Base-by-base conservation (phyloP, 176 grass and related monocot species). In the Rhynchospora pubera region DNA sequence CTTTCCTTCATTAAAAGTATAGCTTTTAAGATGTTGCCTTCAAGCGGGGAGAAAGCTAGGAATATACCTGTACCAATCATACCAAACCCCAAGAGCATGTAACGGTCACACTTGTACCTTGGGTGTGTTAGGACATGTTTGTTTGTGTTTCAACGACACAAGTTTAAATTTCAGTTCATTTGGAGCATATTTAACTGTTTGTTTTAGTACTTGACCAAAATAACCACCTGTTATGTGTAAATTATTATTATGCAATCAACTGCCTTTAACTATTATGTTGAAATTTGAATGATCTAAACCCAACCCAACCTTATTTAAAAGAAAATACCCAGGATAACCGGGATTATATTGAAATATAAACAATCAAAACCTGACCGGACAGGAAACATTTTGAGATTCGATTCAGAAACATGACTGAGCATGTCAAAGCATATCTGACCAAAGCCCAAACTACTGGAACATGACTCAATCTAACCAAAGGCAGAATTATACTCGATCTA, bases 1-100 rank as follows among this genome's bases (percentile, higher is more conserved):
- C 79, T 82, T 82, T 82, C 79, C 43, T 67, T 66, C 13, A 10
- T 82, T 64, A 28, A 66, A 82, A 82, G 79, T 82, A 82, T 65
- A 52, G 21, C 79, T 82, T 82, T 21, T 62, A 51, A 82, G 79
- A 64, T 82, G 79, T 66, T 82, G 13, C 19, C 79, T 82, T 82
- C 61, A 65, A 82, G 61, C 4, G 9, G 61, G 79, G 79, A 82
- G 60, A 82, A 82, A 65, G 42, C 46, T 22, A 53, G 47, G 79
- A 65, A 82, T 82, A 82, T 82, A 24, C 79, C 60, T 82, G 43
- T 50, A 82, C 79, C 79, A 80, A 61, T 18, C 78, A 44, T 80
- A n/a, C 16, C 48, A 51, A 55, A 22, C 22, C 21, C 53, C 24
- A 77, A 30, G 34, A 77, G 50, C 24, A 55, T 77, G 50, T 32